A percentile compares a stretch with the other conserved stretches of the same genome.
phyloP scores from a whole-genome alignment of 2,329 filamentous ascomycete genomes.

The Penicillium sp. region DNA sequence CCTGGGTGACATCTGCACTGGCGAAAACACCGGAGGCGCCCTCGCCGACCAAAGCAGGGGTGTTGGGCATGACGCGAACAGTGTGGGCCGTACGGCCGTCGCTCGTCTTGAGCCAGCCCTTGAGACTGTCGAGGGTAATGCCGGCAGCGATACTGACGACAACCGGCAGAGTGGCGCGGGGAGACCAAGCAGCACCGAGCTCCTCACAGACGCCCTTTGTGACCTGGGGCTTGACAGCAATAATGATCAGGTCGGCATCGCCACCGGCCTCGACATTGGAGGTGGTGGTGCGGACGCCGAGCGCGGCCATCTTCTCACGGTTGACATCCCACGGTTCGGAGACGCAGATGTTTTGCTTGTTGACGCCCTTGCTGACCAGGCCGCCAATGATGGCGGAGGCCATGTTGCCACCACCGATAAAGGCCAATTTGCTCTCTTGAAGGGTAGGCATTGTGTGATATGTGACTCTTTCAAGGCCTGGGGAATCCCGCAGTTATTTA shows the following conservation, averaged over 20 bases:
- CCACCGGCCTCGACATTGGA: slow-evolving; percentile 30
- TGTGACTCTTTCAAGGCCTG: not conserved
- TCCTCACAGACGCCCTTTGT: slow-evolving; percentile 36
- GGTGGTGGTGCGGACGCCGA: slow-evolving; percentile 34
- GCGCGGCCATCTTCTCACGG: slow-evolving; percentile 34
- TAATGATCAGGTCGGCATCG: slow-evolving; percentile 33
- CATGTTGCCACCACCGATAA: slow-evolving; percentile 42
- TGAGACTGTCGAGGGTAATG: slow-evolving; percentile 34
- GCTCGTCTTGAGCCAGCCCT: slow-evolving; percentile 30
- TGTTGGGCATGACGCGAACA: slow-evolving; percentile 41
- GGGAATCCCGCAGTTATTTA: slow-evolving; percentile 15
- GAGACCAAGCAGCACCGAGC: slow-evolving; percentile 29
- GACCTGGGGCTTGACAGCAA: slow-evolving; percentile 39
- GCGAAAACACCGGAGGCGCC: slow-evolving; percentile 35
- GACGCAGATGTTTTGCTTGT: slow-evolving; percentile 35
- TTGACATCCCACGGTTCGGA: slow-evolving; percentile 41
- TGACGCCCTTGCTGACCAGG: slow-evolving; percentile 31
- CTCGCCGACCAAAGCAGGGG: slow-evolving; percentile 35
- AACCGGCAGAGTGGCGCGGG: slow-evolving; percentile 27
- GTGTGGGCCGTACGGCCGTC: slow-evolving; percentile 29
- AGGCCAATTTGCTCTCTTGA: slow-evolving; percentile 37
- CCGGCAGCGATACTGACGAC: slow-evolving; percentile 39
- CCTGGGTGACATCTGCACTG: slow-evolving; percentile 25
- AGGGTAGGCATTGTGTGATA: slow-evolving; percentile 28
- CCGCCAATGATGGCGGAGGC: slow-evolving; percentile 39